Conservation (phyloP, 768 basidiomycete genomes). For the Russula vinacea region DNA sequence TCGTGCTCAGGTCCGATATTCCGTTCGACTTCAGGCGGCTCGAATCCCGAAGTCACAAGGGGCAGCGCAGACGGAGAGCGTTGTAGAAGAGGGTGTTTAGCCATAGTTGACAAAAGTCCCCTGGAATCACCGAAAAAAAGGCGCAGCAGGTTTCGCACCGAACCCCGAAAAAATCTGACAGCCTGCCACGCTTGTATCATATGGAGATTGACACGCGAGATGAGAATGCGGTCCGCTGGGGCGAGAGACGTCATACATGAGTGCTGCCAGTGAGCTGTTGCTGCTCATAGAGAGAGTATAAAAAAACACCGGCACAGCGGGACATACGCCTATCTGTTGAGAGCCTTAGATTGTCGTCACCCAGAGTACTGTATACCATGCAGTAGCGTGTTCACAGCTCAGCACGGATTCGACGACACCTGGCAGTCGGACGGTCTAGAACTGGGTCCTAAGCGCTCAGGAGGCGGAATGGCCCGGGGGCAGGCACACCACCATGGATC, state of each 20-base stretch:
- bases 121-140: not conserved
- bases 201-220: not conserved
- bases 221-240: not conserved
- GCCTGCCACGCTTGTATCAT: not conserved
- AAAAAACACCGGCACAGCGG: too few species aligned
- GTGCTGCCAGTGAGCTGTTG: not conserved
- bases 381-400: not conserved
- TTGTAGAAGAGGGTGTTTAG: not conserved
- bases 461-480: not conserved
- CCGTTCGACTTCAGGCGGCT: not conserved
- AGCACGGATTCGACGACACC: not conserved
- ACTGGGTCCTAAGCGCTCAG: not conserved
- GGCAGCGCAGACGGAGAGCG: not conserved
- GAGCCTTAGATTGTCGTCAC: not conserved
- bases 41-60: not conserved
- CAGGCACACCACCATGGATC: not conserved
- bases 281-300: not conserved
- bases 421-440: not conserved
- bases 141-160: not conserved
- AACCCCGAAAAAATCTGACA: not conserved
- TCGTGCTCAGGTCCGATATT: not conserved
- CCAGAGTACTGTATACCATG: not conserved
- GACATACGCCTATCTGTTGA: too few species aligned
- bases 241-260: not conserved
- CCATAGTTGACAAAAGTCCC: not conserved